Conservation (phyloP, 495 filamentous ascomycete species). For the Trypethelium eluteriae region DNA sequence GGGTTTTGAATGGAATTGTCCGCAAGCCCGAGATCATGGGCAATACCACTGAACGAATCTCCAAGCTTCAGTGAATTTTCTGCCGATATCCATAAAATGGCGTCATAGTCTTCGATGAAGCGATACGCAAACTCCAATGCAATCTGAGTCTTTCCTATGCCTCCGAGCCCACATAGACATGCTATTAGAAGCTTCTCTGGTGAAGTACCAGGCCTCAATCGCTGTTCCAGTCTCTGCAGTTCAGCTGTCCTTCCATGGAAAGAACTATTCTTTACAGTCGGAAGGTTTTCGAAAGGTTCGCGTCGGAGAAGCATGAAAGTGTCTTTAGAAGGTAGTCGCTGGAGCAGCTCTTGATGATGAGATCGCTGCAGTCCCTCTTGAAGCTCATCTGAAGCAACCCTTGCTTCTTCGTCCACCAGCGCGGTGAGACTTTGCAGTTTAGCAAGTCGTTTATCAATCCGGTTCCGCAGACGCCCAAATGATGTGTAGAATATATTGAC, state of each 20-base stretch:
- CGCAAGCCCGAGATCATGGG: neutral
- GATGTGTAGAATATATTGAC: neutral
- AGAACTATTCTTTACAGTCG: neutral
- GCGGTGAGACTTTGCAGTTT: neutral
- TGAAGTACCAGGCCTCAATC: neutral
- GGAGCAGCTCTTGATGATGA: neutral
- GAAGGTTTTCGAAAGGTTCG: neutral
- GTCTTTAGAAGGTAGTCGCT: neutral
- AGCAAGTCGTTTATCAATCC: neutral
- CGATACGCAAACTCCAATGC: slow-evolving; percentile 6
- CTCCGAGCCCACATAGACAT: neutral
- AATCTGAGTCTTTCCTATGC: neutral
- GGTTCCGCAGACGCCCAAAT: neutral
- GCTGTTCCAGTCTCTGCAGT: neutral
- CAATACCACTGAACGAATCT: neutral
- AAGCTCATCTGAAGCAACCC: neutral
- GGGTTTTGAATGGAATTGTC: neutral
- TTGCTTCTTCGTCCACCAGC: neutral
- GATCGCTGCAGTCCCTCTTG: neutral
- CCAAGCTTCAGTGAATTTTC: neutral
- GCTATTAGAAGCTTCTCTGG: neutral
- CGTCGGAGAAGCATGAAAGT: neutral
- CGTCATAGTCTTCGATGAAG: neutral
- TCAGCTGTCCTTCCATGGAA: neutral
- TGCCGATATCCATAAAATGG: neutral